Evolutionary conservation across 805 yeast genomes (phyloP).

Genomic region (Barnettozyma salicaria): DNA sequence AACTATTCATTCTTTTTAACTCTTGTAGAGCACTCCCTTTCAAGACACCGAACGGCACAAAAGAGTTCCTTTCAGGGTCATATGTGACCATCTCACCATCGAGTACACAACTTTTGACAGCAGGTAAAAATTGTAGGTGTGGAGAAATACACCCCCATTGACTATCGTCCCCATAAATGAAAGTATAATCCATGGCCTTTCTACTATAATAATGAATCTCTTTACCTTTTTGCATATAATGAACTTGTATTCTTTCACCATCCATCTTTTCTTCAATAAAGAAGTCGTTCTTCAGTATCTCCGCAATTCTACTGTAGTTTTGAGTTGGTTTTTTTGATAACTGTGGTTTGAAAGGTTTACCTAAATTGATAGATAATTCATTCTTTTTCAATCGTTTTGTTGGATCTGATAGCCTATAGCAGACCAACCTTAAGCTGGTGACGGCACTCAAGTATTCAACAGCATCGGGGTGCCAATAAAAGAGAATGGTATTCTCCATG

Average conservation of each 20-base stretch:
- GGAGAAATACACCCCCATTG: constrained; percentile 50
- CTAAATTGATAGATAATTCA: constrained; percentile 32
- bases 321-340: constrained; percentile 51
- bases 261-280: constrained; percentile 87
- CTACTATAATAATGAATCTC: constrained; percentile 42
- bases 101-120: constrained; percentile 37
- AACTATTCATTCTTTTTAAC: constrained; percentile 25
- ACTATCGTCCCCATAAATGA: constrained; percentile 53
- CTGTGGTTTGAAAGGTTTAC: constrained; percentile 64
- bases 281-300: constrained; percentile 42
- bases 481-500: constrained; percentile 52
- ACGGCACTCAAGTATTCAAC: constrained; percentile 57
- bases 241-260: constrained; percentile 85
- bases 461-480: constrained; percentile 78
- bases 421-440: constrained; percentile 53
- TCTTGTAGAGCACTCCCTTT: constrained; percentile 62
- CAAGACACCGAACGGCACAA: constrained; percentile 78
- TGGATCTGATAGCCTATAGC: constrained; percentile 52
- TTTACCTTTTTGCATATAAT: constrained; percentile 43
- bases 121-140: constrained; percentile 34
- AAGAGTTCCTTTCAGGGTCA: constrained; percentile 49
- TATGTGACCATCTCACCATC: constrained; percentile 96
- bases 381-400: constrained; percentile 34
- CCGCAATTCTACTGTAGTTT: constrained; percentile 46
- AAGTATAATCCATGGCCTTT: constrained; percentile 66